These are phyloP conservation scores for Rhizopogon vulgaris DNA, from an alignment of 768 basidiomycete species.

Conservation along the genomic window DNA sequence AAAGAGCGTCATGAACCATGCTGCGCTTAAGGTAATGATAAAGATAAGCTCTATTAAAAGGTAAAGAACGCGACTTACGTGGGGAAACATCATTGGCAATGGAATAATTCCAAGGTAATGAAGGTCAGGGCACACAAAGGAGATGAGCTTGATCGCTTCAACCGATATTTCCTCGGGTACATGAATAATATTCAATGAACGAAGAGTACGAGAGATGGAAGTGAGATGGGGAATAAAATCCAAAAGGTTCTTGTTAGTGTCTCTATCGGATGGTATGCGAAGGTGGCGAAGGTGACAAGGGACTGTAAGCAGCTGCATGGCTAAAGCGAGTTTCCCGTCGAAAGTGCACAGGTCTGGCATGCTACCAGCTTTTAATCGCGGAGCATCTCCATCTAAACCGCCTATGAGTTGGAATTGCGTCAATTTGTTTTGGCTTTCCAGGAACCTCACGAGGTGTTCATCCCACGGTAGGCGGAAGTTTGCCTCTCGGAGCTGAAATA, in stretches of 20 bases:
- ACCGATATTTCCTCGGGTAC: slow-evolving; percentile 27
- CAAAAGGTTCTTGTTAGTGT: slow-evolving; percentile 24
- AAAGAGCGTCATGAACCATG: slow-evolving; percentile 30
- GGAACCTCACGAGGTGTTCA: slow-evolving; percentile 37
- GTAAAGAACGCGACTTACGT: slow-evolving; percentile 25
- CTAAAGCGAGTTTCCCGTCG: slow-evolving; percentile 40
- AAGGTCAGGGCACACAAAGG: slow-evolving; percentile 27
- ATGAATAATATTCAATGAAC: slow-evolving; percentile 30
- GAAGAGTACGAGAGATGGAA: slow-evolving; percentile 24
- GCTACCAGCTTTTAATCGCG: slow-evolving; percentile 23
- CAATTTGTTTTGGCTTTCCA: slow-evolving; percentile 40
- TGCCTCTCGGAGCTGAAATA: slow-evolving; percentile 45
- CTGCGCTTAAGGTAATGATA: slow-evolving; percentile 16
- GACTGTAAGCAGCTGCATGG: slow-evolving; percentile 29
- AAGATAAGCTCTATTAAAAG: slow-evolving; percentile 1
- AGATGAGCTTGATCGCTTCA: slow-evolving; percentile 26
- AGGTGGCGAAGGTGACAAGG: slow-evolving; percentile 37
- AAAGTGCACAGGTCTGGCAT: slow-evolving; percentile 38
- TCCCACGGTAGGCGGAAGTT: slow-evolving; percentile 48
- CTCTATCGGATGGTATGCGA: slow-evolving; percentile 37
- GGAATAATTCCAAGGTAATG: slow-evolving; percentile 34
- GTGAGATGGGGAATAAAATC: slow-evolving; percentile 27
- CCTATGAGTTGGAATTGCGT: slow-evolving; percentile 29
- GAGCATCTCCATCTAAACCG: slow-evolving; percentile 17
- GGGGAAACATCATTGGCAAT: slow-evolving; percentile 23